Evolutionary conservation across 1,139 yeast genomes (phyloP).

Genomic region (Cylindricascospora bacillispora): DNA sequence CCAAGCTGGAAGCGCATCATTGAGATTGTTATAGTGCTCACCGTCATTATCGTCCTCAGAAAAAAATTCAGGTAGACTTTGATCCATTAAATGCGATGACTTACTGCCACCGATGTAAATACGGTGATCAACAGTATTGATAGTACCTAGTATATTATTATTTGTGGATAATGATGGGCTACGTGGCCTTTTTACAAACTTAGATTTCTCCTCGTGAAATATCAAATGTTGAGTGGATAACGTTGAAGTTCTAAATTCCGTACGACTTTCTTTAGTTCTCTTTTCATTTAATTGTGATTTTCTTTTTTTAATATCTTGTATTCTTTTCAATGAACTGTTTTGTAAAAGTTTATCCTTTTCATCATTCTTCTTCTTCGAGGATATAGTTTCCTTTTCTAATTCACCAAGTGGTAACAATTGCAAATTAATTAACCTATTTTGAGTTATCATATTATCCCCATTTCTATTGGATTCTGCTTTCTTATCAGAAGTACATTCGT

Average conservation of each 20-base stretch:
- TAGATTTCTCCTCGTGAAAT: slow-evolving; percentile 1
- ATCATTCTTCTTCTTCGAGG: no score
- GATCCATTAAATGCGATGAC: slow-evolving; percentile 5
- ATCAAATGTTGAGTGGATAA: slow-evolving; percentile 4
- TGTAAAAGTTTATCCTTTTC: no score
- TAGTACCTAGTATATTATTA: slow-evolving; percentile 4
- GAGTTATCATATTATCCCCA: no score
- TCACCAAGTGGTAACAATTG: slow-evolving; percentile 18
- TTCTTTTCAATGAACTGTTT: no score
- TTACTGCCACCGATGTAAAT: slow-evolving; percentile 12
- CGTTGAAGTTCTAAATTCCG: slow-evolving; percentile 5
- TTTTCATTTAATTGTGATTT: slow-evolving; percentile 19
- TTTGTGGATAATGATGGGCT: slow-evolving; percentile 2
- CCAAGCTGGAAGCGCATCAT: slow-evolving; percentile 21
- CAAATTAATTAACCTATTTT: slow-evolving; percentile 18
- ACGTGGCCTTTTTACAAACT: neutral
- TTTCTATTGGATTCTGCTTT: no score
- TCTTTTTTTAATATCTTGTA: slow-evolving; percentile 18
- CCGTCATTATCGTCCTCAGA: slow-evolving; percentile 24
- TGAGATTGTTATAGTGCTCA: slow-evolving; percentile 22
- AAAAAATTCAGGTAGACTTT: slow-evolving; percentile 23
- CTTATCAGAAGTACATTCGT: neutral
- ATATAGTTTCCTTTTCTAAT: slow-evolving; percentile 15
- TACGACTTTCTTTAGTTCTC: slow-evolving; percentile 13
- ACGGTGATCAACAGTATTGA: slow-evolving; percentile 23